These are phyloP conservation scores for Syncephalastrum racemosum DNA, from an alignment of 371 early-diverging fungal species.

Conservation along the genomic window DNA sequence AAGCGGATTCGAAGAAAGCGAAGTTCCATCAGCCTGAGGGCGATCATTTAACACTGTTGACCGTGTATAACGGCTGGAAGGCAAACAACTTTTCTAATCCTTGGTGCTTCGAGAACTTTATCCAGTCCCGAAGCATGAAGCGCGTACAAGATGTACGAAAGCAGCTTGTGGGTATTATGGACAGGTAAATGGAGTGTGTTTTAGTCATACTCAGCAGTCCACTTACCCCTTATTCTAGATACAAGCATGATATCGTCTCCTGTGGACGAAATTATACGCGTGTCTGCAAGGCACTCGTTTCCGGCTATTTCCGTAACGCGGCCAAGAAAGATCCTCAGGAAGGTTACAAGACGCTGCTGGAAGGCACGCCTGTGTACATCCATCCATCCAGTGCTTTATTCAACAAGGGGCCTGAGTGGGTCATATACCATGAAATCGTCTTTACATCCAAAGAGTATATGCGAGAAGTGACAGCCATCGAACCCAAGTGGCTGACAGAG, in stretches of 20 bases:
- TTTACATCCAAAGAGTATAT: constrained; percentile 98
- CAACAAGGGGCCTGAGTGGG: constrained; percentile 96
- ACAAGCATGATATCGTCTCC: constrained; percentile 89
- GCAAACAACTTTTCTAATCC: constrained; percentile 83
- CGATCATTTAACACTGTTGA: constrained; percentile 94
- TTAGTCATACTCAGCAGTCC: background rate
- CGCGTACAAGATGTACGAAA: constrained; percentile 93
- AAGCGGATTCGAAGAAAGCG: constrained; percentile 93
- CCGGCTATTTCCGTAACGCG: constrained; percentile 94
- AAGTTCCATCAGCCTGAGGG: constrained; percentile 98
- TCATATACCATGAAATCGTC: constrained; percentile 97
- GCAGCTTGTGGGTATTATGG: constrained; percentile 96
- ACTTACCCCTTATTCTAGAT: constrained; percentile 35
- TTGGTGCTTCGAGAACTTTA: constrained; percentile 97
- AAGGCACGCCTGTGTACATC: constrained; percentile 96
- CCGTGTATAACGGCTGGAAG: constrained; percentile 95
- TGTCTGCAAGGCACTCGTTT: constrained; percentile 87
- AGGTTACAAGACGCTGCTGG: constrained; percentile 95
- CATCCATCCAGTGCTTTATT: constrained; percentile 95
- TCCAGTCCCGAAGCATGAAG: constrained; percentile 88
- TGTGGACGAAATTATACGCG: constrained; percentile 91
- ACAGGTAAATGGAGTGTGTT: constrained; percentile 46
- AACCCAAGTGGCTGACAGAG: constrained; percentile 97
- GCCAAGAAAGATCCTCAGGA: constrained; percentile 98
- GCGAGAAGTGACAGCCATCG: constrained; percentile 95